Percentiles rank a stretch among this genome's conserved stretches.
Conservation (phyloP, 2,329 filamentous ascomycete genomes). For the Colletotrichum kahawae region DNA sequence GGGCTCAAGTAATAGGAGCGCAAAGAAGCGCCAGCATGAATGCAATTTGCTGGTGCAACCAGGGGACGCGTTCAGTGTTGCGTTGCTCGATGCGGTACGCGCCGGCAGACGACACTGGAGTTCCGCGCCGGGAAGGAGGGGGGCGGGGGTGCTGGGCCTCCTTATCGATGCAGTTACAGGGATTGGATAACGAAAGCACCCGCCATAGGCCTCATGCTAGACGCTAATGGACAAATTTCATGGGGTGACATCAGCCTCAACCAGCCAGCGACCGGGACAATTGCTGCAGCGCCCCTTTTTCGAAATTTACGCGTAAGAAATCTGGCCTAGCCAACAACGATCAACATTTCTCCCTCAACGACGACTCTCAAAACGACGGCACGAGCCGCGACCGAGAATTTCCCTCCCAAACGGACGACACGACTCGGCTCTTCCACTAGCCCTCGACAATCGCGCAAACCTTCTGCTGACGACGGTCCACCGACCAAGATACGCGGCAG, state of each 20-base stretch:
- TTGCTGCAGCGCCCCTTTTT: conserved; percentile 17
- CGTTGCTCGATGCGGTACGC: not conserved
- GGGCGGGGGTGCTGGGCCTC: not conserved
- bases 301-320: conserved; percentile 18
- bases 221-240: conserved; percentile 20
- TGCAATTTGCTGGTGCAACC: not conserved
- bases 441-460: not conserved
- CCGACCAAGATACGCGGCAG: not conserved
- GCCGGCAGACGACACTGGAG: not conserved
- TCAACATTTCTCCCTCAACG: not conserved
- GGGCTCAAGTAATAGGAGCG: not conserved
- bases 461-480: not conserved
- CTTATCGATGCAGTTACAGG: conserved; percentile 14
- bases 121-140: not conserved
- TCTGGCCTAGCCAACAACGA: not conserved
- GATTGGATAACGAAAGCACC: conserved; percentile 1
- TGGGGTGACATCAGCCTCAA: conserved; percentile 21
- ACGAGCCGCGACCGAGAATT: conserved; percentile 11
- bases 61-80: not conserved
- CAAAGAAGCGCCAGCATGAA: not conserved
- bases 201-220: not conserved
- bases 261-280: conserved; percentile 6
- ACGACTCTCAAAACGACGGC: conserved; percentile 6
- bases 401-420: not conserved
- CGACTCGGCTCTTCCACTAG: conserved; percentile 5